A percentile compares a stretch with the other conserved stretches of the same genome.
phyloP scores from a whole-genome alignment of 257 asterid species.

The Craterostigma plantagineum region DNA sequence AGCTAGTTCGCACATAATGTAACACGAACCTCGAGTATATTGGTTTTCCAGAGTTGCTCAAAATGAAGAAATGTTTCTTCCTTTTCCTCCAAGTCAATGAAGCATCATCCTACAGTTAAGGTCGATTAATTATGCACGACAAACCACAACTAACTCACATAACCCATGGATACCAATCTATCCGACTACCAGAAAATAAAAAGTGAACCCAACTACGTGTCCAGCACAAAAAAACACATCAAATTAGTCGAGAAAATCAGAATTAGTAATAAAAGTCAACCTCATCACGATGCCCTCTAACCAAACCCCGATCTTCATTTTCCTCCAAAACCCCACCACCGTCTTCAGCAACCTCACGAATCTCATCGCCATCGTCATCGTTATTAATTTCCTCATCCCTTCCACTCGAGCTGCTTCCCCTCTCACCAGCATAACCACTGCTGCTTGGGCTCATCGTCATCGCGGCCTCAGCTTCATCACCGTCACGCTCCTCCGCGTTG shows the following conservation, averaged over 20 bases:
- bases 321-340: conserved; percentile 20
- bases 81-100: conserved; percentile 94
- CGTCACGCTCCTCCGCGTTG: conserved; percentile 23
- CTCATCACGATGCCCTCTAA: conserved; percentile 74
- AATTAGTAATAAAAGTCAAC: conserved; percentile 18
- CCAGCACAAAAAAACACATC: not conserved
- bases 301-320: conserved; percentile 45
- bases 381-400: conserved; percentile 41
- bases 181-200: not conserved
- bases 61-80: conserved; percentile 84
- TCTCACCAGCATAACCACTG: conserved; percentile 91
- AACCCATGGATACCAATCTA: conserved; percentile 6
- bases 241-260: not conserved
- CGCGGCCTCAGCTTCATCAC: conserved; percentile 38
- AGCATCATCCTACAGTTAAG: conserved; percentile 71
- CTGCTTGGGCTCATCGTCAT: conserved; percentile 55
- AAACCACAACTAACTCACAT: not conserved
- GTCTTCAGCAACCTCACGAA: conserved; percentile 23
- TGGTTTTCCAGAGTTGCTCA: conserved; percentile 96
- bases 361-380: conserved; percentile 23
- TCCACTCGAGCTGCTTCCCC: conserved; percentile 68
- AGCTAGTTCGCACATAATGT: conserved; percentile 1
- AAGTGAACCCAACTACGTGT: not conserved
- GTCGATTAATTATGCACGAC: no score
- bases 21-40: conserved; percentile 73